Percentiles rank a stretch among this genome's conserved stretches.
phyloP scores from a whole-genome alignment of 2,329 filamentous ascomycete species.

The Cladosporium sphaerospermum region DNA sequence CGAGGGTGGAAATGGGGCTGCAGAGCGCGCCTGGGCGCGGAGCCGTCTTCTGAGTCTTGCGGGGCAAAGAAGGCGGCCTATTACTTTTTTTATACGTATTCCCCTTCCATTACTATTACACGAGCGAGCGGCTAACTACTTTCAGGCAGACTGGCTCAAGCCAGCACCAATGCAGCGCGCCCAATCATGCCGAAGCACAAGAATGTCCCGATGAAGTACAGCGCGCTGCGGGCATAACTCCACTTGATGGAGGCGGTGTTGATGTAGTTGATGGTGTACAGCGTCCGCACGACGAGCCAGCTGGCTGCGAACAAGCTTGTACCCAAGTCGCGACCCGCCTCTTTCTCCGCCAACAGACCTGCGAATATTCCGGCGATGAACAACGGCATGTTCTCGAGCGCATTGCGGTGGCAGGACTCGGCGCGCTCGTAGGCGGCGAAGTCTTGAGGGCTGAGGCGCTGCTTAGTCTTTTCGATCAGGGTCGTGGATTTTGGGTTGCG shows the following conservation, averaged over 20 bases:
- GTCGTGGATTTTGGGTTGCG: constrained; percentile 36
- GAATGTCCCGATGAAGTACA: constrained; percentile 26
- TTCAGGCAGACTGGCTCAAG: constrained; percentile 9
- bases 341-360: constrained; percentile 35
- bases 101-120: neutral
- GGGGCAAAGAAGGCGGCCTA: constrained; percentile 25
- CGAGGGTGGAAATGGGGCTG: constrained; percentile 5
- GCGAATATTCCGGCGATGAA: constrained; percentile 40
- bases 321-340: constrained; percentile 21
- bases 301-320: constrained; percentile 30
- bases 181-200: constrained; percentile 28
- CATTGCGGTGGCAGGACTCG: constrained; percentile 41
- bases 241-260: constrained; percentile 22
- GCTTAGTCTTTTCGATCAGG: constrained; percentile 31
- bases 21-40: constrained; percentile 12
- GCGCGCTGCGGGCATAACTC: constrained; percentile 22
- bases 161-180: constrained; percentile 26
- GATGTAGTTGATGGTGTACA: constrained; percentile 36
- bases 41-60: constrained; percentile 19
- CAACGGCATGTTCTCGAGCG: constrained; percentile 42
- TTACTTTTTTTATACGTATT: constrained; percentile 36
- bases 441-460: constrained; percentile 30
- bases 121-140: constrained; percentile 21
- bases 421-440: constrained; percentile 41
- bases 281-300: constrained; percentile 32